Evolutionary conservation across 2,329 filamentous ascomycete genomes (phyloP).

Genomic region (Phialemoniopsis sp.): DNA sequence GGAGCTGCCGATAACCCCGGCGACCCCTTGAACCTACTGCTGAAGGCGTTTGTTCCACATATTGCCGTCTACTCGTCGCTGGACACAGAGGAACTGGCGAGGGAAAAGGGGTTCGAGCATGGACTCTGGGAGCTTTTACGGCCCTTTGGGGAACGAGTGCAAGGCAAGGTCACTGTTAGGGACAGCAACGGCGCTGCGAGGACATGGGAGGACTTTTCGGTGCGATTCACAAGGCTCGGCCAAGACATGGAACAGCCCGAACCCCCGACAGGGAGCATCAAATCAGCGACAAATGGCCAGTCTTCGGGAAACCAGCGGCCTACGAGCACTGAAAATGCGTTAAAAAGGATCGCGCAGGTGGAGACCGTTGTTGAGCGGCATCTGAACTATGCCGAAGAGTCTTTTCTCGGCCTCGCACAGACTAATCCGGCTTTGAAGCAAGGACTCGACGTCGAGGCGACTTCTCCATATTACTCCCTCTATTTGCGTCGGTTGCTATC

Average conservation of each 20-base stretch:
- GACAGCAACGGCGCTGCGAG: constrained; percentile 85
- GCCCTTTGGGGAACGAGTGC: constrained; percentile 84
- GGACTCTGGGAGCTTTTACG: constrained; percentile 83
- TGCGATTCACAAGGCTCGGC: constrained; percentile 76
- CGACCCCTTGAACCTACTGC: constrained; percentile 62
- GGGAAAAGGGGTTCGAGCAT: constrained; percentile 77
- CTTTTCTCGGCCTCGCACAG: constrained; percentile 32
- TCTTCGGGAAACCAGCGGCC: not conserved
- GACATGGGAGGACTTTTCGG: constrained; percentile 82
- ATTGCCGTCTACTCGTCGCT: constrained; percentile 82
- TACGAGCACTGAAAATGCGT: constrained; percentile 17
- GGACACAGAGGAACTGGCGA: constrained; percentile 77
- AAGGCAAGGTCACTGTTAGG: constrained; percentile 83
- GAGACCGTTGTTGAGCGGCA: constrained; percentile 80
- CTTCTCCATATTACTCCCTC: constrained; percentile 78
- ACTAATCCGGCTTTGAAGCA: constrained; percentile 21
- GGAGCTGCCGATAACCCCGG: constrained; percentile 38
- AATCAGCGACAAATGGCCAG: constrained; percentile 10
- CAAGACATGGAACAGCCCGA: constrained; percentile 48
- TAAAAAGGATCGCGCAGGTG: constrained; percentile 60
- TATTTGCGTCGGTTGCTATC: constrained; percentile 83
- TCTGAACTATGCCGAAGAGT: constrained; percentile 68
- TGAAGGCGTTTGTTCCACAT: constrained; percentile 84
- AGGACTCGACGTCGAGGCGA: constrained; percentile 41
- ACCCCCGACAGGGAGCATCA: constrained; percentile 30